A percentile compares a stretch with the other conserved stretches of the same genome.
These are phyloP conservation scores for Amauroascus verrucosus DNA, from an alignment of 2,329 filamentous ascomycete species.

Conservation along the genomic window DNA sequence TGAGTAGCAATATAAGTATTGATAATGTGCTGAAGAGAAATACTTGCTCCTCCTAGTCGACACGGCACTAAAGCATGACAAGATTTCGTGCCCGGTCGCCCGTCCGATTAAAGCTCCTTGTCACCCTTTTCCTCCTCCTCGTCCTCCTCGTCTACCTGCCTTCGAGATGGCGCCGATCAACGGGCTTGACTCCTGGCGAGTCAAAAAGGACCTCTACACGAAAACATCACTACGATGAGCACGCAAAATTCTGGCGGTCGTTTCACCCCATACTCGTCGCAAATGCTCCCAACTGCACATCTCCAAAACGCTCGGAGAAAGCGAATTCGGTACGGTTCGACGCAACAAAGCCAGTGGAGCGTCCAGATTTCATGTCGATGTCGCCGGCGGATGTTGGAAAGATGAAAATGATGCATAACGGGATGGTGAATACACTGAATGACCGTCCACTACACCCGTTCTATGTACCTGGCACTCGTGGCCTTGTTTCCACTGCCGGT, in stretches of 20 bases:
- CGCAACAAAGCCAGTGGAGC: conserved; percentile 20
- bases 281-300: conserved; percentile 24
- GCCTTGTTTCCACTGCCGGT: conserved; percentile 34
- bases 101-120: conserved; percentile 2
- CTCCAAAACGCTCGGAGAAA: conserved; percentile 22
- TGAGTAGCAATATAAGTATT: background rate
- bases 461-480: conserved; percentile 20
- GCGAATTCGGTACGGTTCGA: conserved; percentile 24
- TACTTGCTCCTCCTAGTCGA: background rate
- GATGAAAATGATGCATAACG: conserved; percentile 29
- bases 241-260: conserved; percentile 27
- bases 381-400: conserved; percentile 22
- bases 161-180: conserved; percentile 2
- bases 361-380: conserved; percentile 27
- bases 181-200: background rate
- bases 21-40: background rate
- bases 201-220: background rate
- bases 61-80: background rate
- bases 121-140: conserved; percentile 5
- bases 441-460: conserved; percentile 9
- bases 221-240: conserved; percentile 14
- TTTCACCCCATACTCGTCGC: conserved; percentile 26
- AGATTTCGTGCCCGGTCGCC: background rate
- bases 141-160: conserved; percentile 9
- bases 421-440: conserved; percentile 27